Evolutionary conservation across 2,329 filamentous ascomycete genomes (phyloP), one percentile per base, ranked within the genome.

Genomic region (Chaetoscypha palmicola): DNA sequence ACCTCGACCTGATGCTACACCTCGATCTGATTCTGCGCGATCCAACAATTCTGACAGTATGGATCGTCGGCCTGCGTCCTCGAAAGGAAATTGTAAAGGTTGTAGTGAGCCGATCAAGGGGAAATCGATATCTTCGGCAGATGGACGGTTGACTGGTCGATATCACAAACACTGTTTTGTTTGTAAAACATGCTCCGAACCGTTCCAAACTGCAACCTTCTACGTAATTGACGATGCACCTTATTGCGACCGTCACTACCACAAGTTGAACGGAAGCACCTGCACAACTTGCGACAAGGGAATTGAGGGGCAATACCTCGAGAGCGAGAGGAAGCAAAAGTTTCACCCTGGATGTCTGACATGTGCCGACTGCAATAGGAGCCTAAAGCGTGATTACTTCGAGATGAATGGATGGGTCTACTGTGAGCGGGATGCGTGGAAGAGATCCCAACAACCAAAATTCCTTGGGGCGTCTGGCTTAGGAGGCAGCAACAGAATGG

Each of bases 121-220:
- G 16, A 97, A 96, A 67, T 95, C 89, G 1, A 81, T 98, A 46
- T 94, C 91, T 24, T 94, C 89, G 11, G 89, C 89, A 1, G 92
- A 96, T 57, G 92, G 92, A 12, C 82, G 90, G 19, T 71, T 98
- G 19, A 94, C 87, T 0, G 92, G 92, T 8, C 83, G 89, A 51
- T 98, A 95, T 64, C 92, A 98, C 71, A 94, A 94, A 64, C 77
- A 83, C 3, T 98, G 91, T 64, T 97, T 98, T 61, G 86, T 91
- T 9, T 98, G 92, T 72, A 77, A 79, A 3, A 89, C 84, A 1
- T 98, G 92, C 68, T 71, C 72, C 9, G 74, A 81, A 42, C 83
- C 89, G 1, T 98, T 97, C 60, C 72, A 81, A 16, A 94, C 89
- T 0, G 77, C 87, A 1, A 89, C 92, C 47, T 97, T 97, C 58